Base-by-base conservation (phyloP, 805 yeast species). In the Spathaspora boniae region DNA sequence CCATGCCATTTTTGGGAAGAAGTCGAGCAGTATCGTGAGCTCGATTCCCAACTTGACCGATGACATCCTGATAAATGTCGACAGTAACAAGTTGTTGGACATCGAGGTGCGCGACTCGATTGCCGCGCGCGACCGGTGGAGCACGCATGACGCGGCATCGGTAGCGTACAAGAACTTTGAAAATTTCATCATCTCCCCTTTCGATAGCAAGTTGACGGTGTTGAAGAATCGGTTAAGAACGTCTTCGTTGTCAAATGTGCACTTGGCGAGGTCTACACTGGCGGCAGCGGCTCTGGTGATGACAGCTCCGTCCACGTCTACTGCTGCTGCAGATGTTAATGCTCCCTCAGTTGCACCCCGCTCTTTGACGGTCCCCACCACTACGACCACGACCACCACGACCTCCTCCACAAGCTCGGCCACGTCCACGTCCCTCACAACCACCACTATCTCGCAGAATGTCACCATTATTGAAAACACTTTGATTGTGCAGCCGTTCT, bases 341-440 rank as follows among this genome's bases (percentile, higher is more conserved):
- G 16, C 18, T 9, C 11, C 16, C 19, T 21, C 9, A 26, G 37
- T 31, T 33, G 30, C 20, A 14, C 11, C 29, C 17, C 23, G 18
- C 7, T 12, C 38, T 8, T 27, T 31, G 14, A n/a, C n/a, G n/a
- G n/a, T n/a, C n/a, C 15, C 26, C 5, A 19, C 16, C 3, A 17
- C 26, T 4, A 30, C 37, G 26, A 21, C 56, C 52, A 7, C 67
- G 53, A 24, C 68, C 55, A 17, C 64, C 41, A 16, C 56, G 41
- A 34, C 41, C 17, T 25, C 31, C 5, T 33, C 41, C 6, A 31
- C 31, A 21, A 19, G 69, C 50, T 15, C 68, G 49, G 12, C 67
- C 54, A 9, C 76, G 62, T 29, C 74, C 58, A 33, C 75, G 67
- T n/a, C 78, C n/a, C 27, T 37, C 24, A 40, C 44, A 4, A 40